A percentile compares a stretch with the other conserved stretches of the same genome.
phyloP scores from a whole-genome alignment of 2,329 filamentous ascomycete species.

The Immersiporthe knoxdaviesiana region DNA sequence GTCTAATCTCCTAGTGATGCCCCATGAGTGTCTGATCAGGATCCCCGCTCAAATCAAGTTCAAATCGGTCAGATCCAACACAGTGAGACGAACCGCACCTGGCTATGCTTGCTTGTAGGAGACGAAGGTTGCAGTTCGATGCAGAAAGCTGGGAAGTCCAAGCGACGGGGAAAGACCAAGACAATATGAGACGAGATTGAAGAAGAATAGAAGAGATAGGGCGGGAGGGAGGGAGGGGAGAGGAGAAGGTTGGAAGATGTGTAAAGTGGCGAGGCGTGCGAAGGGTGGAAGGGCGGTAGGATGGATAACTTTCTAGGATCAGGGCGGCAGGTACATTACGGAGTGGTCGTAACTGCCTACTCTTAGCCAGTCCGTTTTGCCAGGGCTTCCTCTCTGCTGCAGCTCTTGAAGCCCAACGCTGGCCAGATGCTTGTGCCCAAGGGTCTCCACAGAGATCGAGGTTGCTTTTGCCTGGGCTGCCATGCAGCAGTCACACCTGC shows the following conservation, averaged over 20 bases:
- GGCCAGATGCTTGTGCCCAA: neutral
- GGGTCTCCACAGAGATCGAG: neutral
- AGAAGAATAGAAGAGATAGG: neutral
- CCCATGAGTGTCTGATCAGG: neutral
- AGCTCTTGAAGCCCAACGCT: neutral
- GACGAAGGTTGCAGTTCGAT: neutral
- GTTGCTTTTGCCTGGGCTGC: neutral
- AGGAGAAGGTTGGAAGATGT: neutral
- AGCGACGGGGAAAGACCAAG: neutral
- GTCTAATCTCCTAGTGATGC: neutral
- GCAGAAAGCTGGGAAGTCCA: neutral
- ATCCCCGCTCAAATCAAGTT: neutral
- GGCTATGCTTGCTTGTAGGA: neutral
- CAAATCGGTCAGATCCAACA: neutral
- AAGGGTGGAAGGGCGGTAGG: neutral
- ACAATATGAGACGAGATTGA: neutral
- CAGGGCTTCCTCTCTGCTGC: neutral
- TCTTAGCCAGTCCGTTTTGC: neutral
- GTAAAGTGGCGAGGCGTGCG: neutral
- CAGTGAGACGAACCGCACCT: neutral
- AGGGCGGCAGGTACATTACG: neutral
- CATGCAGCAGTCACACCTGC: slow-evolving; percentile 16
- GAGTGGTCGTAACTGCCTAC: neutral
- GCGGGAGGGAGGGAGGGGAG: neutral
- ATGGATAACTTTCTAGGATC: neutral